phyloP scores from a whole-genome alignment of 805 yeast genomes.

The Lachancea lanzarotensis region DNA sequence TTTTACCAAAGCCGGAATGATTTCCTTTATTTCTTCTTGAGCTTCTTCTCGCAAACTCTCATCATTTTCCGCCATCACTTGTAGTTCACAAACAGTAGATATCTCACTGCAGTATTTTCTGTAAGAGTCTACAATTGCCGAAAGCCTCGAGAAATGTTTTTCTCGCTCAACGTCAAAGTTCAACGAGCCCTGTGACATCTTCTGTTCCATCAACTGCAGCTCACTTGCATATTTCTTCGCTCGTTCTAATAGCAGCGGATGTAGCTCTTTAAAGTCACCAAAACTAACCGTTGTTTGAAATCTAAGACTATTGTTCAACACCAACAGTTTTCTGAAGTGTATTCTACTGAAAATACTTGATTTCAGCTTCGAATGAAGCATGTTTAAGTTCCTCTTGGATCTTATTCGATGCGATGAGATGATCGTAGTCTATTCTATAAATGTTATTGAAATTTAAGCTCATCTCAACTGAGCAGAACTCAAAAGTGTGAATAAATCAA shows the following conservation, averaged over 20 bases:
- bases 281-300: constrained; percentile 9
- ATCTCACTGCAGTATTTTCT: constrained; percentile 33
- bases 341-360: background rate
- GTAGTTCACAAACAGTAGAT: constrained; percentile 31
- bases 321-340: background rate
- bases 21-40: constrained; percentile 43
- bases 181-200: constrained; percentile 36
- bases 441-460: background rate
- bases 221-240: constrained; percentile 41
- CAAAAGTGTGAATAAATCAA: background rate
- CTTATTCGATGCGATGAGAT: background rate
- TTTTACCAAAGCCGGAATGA: constrained; percentile 40
- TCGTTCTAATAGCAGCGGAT: constrained; percentile 45
- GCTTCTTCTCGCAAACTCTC: constrained; percentile 51
- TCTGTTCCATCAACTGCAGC: constrained; percentile 35
- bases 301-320: constrained; percentile 4
- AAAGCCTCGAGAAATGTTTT: constrained; percentile 41
- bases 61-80: constrained; percentile 27
- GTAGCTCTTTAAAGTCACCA: constrained; percentile 32
- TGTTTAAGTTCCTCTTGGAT: background rate
- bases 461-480: background rate
- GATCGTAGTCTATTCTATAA: too few relatives aligned
- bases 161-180: constrained; percentile 43
- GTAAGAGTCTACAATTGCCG: constrained; percentile 39
- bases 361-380: background rate